Evolutionary conservation across 176 grass and related monocot species (phyloP).

Genomic region (Cenchrus americanus): DNA sequence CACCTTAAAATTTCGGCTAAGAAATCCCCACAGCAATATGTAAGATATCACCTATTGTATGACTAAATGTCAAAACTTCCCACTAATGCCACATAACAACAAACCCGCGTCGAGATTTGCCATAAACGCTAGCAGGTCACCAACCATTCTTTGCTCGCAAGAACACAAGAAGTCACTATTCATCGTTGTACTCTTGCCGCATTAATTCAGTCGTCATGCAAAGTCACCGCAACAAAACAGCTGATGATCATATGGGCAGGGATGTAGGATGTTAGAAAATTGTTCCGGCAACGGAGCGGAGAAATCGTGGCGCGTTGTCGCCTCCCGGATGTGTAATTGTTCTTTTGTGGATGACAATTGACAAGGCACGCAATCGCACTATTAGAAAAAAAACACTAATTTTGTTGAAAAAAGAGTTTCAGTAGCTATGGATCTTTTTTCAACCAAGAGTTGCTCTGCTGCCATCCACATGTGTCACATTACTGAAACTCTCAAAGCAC

Average conservation of each 20-base stretch:
- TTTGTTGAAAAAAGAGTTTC: no score
- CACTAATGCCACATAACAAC: slow-evolving; percentile 14
- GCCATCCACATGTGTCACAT: no score
- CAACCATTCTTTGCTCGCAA: slow-evolving; percentile 29
- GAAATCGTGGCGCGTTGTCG: slow-evolving; percentile 23
- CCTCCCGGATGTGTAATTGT: background rate
- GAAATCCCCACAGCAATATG: no score
- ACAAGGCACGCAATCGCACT: no score
- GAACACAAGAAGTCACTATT: slow-evolving; percentile 34
- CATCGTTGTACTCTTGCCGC: slow-evolving; percentile 31
- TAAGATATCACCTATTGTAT: no score
- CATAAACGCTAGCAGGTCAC: slow-evolving; percentile 45
- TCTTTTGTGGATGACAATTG: no score
- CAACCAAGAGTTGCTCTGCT: no score
- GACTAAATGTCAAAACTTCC: background rate
- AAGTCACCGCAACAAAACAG: background rate
- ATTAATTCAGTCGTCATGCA: slow-evolving; percentile 28
- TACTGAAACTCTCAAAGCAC: no score
- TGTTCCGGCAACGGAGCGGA: background rate
- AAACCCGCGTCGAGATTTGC: slow-evolving; percentile 55
- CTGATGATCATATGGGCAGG: background rate
- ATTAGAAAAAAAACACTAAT: no score
- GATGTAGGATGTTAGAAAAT: background rate
- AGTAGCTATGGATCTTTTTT: no score
- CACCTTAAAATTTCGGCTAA: no score